Evolutionary conservation across 495 filamentous ascomycete genomes (phyloP).

Genomic region (Sordaria brevicollis): DNA sequence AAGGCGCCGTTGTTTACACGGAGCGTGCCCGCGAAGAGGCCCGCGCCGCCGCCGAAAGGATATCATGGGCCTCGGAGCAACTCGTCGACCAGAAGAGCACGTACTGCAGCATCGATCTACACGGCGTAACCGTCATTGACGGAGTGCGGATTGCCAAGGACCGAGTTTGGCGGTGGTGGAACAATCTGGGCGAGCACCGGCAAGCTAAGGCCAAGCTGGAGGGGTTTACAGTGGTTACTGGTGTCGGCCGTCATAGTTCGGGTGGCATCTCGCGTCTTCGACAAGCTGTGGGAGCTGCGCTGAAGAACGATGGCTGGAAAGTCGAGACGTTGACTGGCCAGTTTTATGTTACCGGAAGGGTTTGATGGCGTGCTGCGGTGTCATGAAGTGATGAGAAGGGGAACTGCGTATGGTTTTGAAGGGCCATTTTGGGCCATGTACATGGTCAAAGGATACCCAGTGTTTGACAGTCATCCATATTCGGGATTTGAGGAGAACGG

Average conservation of each 20-base stretch:
- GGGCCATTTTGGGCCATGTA: neutral
- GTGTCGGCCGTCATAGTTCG: conserved; percentile 67
- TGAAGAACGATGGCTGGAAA: conserved; percentile 74
- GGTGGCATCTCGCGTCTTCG: conserved; percentile 65
- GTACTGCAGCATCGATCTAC: conserved; percentile 56
- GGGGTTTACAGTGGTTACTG: conserved; percentile 67
- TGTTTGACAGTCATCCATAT: neutral
- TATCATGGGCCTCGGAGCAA: conserved; percentile 38
- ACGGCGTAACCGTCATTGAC: conserved; percentile 72
- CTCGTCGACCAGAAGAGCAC: conserved; percentile 53
- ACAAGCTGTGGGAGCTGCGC: conserved; percentile 67
- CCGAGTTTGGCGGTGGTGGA: conserved; percentile 70
- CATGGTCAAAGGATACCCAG: neutral
- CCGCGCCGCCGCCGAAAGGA: conserved; percentile 10
- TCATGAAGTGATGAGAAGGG: neutral
- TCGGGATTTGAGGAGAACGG: neutral
- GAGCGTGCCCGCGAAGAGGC: conserved; percentile 22
- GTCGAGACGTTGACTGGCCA: conserved; percentile 57
- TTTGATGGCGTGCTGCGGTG: conserved; percentile 1
- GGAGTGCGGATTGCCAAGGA: conserved; percentile 64
- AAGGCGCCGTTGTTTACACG: conserved; percentile 28
- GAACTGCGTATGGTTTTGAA: neutral
- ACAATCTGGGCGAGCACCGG: conserved; percentile 49
- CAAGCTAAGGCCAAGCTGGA: conserved; percentile 31
- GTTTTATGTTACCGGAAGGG: conserved; percentile 52